These are phyloP conservation scores for Corymbia citriodora DNA, from an alignment of 441 rosid species.

Conservation along the genomic window DNA sequence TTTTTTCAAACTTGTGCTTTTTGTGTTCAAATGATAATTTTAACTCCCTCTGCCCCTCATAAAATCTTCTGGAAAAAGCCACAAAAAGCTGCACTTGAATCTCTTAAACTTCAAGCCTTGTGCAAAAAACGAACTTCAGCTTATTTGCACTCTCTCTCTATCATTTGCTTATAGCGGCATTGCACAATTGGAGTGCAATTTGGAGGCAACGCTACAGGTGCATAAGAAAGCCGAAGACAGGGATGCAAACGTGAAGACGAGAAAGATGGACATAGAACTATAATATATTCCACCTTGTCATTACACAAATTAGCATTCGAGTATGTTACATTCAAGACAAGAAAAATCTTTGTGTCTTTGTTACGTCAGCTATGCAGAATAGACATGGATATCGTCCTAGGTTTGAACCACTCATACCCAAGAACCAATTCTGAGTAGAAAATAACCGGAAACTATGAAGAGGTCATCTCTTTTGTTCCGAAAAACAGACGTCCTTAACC, in stretches of 20 bases:
- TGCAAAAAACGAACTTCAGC: neutral
- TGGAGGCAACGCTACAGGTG: neutral
- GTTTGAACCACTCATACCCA: no score
- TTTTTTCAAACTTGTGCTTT: neutral
- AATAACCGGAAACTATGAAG: no score
- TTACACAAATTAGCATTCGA: no score
- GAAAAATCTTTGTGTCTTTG: no score
- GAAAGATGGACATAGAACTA: no score
- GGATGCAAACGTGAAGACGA: neutral
- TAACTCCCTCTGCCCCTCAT: neutral
- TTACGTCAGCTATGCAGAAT: no score
- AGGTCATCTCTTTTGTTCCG: no score
- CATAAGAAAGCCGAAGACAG: neutral
- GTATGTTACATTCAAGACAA: no score
- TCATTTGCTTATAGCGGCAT: neutral
- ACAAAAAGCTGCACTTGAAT: neutral
- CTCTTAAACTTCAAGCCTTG: neutral
- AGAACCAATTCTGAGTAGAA: no score
- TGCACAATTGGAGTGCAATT: neutral
- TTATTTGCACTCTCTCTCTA: neutral
- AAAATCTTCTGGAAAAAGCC: neutral
- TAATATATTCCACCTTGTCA: neutral
- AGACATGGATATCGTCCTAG: rapidly evolving
- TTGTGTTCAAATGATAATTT: neutral
- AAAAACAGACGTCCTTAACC: no score